Base-by-base conservation (phyloP, 129 eudicot genomes). In the Flaveria robusta region DNA sequence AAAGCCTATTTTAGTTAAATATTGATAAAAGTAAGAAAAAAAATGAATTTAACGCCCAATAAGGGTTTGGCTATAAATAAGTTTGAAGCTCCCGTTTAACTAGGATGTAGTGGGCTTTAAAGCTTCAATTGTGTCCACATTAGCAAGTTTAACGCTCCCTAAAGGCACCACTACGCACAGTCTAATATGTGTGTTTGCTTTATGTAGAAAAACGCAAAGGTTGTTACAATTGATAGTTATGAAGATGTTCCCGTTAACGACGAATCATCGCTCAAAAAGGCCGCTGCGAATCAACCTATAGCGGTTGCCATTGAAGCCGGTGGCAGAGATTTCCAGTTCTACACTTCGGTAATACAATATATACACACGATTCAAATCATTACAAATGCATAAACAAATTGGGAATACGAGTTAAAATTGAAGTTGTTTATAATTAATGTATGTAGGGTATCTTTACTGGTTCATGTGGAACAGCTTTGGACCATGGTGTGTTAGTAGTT, bases 231-330 rank as follows among this genome's bases (percentile, higher is more conserved):
- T 9, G 87, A 92, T 77, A 79, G 83, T 3, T 88, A 63, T 50
- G 98, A 89, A 83, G 93, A 92, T 83, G 96, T 92, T 75, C 96
- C 98, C 0, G 79, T 75, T 12, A 84, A 88, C 22, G 88, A 88
- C 18, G 96, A 89, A 70, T 46, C 84, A 66, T 82, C 98, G 4
- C 75, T 92, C 56, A 66, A 85, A 81, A 92, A 92, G 72, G 97
- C 97, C 6, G 85, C 81, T n/a, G 87, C 93, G 9, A 68, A 81
- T 73, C 97, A 92, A 76, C 97, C 97, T 7, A 81, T 92, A 13
- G 82, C 93, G 46, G 96, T 89, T 65, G 97, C 97, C 60, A 92
- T 92, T 65, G 97, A 92, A 83, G 97, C 93, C n/a, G 96, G 96
- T 16, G 97, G 97, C 79, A 75, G 96, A 60, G 90, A 82, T 72